These are phyloP conservation scores for Coemansia sp. DNA, from an alignment of 192 early-diverging fungal species.

Conservation along the genomic window DNA sequence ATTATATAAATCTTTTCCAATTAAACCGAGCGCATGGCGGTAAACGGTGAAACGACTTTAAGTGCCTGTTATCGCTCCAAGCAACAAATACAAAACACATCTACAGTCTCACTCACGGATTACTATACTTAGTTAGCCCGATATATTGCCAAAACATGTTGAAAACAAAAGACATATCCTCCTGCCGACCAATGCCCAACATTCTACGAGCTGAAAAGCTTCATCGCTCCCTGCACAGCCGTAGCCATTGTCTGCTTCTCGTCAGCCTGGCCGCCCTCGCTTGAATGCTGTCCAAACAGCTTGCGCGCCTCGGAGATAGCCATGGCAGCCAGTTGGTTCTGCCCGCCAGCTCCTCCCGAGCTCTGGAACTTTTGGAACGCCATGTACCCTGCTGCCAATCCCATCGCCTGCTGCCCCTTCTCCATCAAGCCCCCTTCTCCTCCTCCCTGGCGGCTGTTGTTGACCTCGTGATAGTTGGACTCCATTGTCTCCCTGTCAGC, in stretches of 20 bases:
- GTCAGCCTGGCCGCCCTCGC: constrained; percentile 31
- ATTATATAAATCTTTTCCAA: too few species aligned
- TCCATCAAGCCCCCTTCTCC: constrained; percentile 10
- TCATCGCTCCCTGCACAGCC: constrained; percentile 49
- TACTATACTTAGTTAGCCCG: too few species aligned
- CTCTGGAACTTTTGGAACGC: constrained; percentile 45
- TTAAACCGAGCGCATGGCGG: too few species aligned
- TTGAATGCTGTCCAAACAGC: constrained; percentile 41
- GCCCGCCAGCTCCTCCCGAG: constrained; percentile 14
- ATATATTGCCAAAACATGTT: too few species aligned
- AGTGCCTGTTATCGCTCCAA: too few species aligned
- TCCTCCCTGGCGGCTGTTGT: background rate
- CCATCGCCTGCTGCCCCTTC: constrained; percentile 43
- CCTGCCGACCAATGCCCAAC: too few species aligned
- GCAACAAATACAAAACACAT: too few species aligned
- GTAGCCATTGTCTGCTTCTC: constrained; percentile 51
- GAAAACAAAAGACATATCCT: too few species aligned
- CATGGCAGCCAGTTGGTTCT: constrained; percentile 46
- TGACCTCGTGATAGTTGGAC: constrained; percentile 26
- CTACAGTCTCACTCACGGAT: too few species aligned
- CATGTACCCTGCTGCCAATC: constrained; percentile 45
- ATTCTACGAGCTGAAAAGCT: constrained; percentile 23
- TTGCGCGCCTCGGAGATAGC: constrained; percentile 47
- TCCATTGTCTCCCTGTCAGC: constrained; percentile 28
- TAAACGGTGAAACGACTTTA: too few species aligned